Evolutionary conservation across 805 yeast genomes (phyloP).

Genomic region (Nakazawaea wyomingensis): DNA sequence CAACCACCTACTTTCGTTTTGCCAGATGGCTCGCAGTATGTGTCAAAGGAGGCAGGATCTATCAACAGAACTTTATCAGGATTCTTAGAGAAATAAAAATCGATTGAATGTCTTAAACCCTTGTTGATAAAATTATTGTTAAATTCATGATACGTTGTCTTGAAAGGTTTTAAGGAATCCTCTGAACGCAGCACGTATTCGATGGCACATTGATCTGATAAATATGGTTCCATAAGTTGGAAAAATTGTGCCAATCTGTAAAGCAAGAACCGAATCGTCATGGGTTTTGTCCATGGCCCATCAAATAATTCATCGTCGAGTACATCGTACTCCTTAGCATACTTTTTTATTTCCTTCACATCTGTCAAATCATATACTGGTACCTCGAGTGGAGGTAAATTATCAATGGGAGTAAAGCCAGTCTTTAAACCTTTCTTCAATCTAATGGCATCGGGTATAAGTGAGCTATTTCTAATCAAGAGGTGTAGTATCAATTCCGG

Average conservation of each 20-base stretch:
- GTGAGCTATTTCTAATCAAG: constrained; percentile 30
- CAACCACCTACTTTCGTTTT: constrained; percentile 8
- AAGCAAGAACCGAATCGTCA: constrained; percentile 53
- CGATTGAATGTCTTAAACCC: constrained; percentile 19
- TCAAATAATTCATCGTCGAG: constrained; percentile 25
- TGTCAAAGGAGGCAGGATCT: constrained; percentile 5
- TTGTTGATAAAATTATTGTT: constrained; percentile 25
- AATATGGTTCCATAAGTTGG: constrained; percentile 27
- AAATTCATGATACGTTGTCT: constrained; percentile 34
- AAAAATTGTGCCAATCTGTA: constrained; percentile 48
- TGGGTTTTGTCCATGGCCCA: constrained; percentile 44
- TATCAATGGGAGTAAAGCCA: constrained; percentile 12
- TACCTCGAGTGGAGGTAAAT: constrained; percentile 17
- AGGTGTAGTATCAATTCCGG: constrained; percentile 34
- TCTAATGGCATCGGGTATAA: constrained; percentile 23
- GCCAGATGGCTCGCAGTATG: constrained; percentile 8
- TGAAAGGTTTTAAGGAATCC: constrained; percentile 28
- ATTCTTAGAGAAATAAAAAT: constrained; percentile 3
- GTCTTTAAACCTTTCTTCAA: constrained; percentile 19
- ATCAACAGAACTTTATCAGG: constrained; percentile 4
- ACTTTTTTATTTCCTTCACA: constrained; percentile 7
- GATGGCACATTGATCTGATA: constrained; percentile 35
- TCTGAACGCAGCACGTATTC: constrained; percentile 38
- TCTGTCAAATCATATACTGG: constrained; percentile 8
- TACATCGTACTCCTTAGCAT: not conserved